Conservation (phyloP, 1,139 yeast genomes). For the Candida buenavistaensis region DNA sequence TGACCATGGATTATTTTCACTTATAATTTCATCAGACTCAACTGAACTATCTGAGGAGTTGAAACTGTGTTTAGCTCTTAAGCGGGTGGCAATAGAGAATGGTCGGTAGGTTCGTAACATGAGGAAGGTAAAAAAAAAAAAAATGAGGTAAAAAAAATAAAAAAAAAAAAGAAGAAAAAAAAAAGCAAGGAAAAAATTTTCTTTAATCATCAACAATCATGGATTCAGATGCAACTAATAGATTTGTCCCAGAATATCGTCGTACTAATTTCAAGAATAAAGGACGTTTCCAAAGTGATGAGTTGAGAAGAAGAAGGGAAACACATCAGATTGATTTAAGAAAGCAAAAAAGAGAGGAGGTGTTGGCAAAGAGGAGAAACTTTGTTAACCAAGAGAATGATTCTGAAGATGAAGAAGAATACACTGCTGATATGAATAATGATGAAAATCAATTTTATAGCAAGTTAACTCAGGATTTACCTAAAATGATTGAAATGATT, state of each 20-base stretch:
- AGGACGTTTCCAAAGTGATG: constrained; percentile 92
- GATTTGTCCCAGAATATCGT: constrained; percentile 96
- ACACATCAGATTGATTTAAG: constrained; percentile 96
- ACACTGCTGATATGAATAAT: constrained; percentile 31
- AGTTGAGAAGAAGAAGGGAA: constrained; percentile 96
- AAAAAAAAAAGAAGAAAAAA: constrained; percentile 2
- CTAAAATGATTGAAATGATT: constrained; percentile 81
- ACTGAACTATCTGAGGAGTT: constrained; percentile 35
- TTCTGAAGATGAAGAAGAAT: constrained; percentile 48
- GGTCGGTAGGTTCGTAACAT: too few species aligned
- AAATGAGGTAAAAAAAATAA: not conserved
- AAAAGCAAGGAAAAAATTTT: not conserved
- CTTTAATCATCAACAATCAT: constrained; percentile 28
- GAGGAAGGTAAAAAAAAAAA: not conserved
- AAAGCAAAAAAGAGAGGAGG: constrained; percentile 95
- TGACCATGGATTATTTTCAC: constrained; percentile 51
- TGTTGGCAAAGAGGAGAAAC: constrained; percentile 89
- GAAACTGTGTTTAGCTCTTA: constrained; percentile 18
- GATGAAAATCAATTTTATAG: constrained; percentile 54
- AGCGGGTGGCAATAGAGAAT: not conserved
- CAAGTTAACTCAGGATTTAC: constrained; percentile 74
- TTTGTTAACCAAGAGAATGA: constrained; percentile 46
- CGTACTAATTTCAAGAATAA: constrained; percentile 95
- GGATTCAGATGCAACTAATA: constrained; percentile 79
- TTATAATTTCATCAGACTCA: constrained; percentile 42